phyloP scores from a whole-genome alignment of 1,284 basidiomycete species.

The Athelia sp. region DNA sequence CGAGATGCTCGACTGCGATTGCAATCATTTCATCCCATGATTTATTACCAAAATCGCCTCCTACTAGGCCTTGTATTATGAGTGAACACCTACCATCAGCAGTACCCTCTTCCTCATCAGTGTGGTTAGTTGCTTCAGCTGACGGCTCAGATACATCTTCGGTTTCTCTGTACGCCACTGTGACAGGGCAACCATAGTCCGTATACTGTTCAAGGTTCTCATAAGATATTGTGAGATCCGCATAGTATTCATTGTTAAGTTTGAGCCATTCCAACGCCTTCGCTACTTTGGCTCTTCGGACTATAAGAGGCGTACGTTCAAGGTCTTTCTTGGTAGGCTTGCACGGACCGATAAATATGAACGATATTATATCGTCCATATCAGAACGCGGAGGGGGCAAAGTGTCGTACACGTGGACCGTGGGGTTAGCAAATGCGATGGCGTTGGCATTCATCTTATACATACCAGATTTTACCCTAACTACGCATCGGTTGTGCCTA shows the following conservation, averaged over 20 bases:
- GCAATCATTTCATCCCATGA: constrained; percentile 6
- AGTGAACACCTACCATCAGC: constrained; percentile 13
- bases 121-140: too few relatives aligned
- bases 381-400: constrained; percentile 8
- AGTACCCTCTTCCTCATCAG: constrained; percentile 11
- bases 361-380: constrained; percentile 8
- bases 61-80: constrained; percentile 13
- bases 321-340: constrained; percentile 19
- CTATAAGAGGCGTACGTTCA: constrained; percentile 25
- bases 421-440: constrained; percentile 7
- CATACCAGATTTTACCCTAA: constrained; percentile 1
- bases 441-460: constrained; percentile 8
- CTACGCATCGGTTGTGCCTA: constrained; percentile 4
- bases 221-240: constrained; percentile 17
- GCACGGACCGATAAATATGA: constrained; percentile 3
- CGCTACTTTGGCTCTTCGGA: constrained; percentile 13
- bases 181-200: constrained; percentile 14
- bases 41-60: constrained; percentile 7
- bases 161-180: constrained; percentile 13
- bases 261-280: constrained; percentile 25
- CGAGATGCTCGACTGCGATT: constrained; percentile 16
- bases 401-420: constrained; percentile 7
- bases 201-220: constrained; percentile 18
- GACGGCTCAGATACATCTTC: too few relatives aligned
- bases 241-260: constrained; percentile 23